These are phyloP conservation scores for Nakazawaea laoshanensis DNA, from an alignment of 805 yeast species.

Conservation along the genomic window DNA sequence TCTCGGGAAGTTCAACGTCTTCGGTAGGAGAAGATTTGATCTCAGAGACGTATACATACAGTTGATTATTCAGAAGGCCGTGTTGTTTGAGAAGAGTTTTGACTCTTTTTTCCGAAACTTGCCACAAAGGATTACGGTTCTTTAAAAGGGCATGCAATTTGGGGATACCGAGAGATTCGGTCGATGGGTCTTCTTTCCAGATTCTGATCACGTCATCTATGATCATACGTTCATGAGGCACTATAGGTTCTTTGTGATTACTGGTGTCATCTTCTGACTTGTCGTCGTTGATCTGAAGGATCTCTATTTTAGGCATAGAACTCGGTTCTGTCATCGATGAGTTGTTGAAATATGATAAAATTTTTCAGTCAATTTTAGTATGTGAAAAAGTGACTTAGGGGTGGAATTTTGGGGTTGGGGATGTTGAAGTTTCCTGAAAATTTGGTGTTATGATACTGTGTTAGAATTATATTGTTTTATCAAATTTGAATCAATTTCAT, in stretches of 20 bases:
- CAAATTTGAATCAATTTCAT: too few species aligned
- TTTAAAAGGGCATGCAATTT: slow-evolving; percentile 46
- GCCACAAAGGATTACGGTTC: slow-evolving; percentile 50
- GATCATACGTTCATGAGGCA: slow-evolving; percentile 40
- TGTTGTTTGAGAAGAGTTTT: slow-evolving; percentile 43
- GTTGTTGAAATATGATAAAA: too few species aligned
- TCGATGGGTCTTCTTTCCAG: slow-evolving; percentile 61
- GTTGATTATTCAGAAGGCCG: slow-evolving; percentile 40
- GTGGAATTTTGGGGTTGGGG: too few species aligned
- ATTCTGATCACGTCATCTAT: slow-evolving; percentile 51
- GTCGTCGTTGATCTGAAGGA: slow-evolving; percentile 20
- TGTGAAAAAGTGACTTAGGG: too few species aligned
- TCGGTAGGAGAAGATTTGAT: slow-evolving; percentile 46
- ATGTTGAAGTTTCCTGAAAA: too few species aligned
- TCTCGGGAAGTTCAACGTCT: slow-evolving; percentile 25
- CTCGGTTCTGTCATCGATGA: not conserved
- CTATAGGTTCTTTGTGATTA: slow-evolving; percentile 5
- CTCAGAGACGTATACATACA: slow-evolving; percentile 42
- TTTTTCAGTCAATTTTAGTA: too few species aligned
- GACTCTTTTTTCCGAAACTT: slow-evolving; percentile 49
- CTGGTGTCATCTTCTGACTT: not conserved
- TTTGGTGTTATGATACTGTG: too few species aligned
- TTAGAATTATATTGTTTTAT: too few species aligned
- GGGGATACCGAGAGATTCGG: slow-evolving; percentile 47
- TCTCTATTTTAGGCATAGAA: slow-evolving; percentile 15